Evolutionary conservation across 2,329 filamentous ascomycete genomes (phyloP), one percentile per base, ranked within the genome.

Genomic region (Gaeumannomyces sp.): DNA sequence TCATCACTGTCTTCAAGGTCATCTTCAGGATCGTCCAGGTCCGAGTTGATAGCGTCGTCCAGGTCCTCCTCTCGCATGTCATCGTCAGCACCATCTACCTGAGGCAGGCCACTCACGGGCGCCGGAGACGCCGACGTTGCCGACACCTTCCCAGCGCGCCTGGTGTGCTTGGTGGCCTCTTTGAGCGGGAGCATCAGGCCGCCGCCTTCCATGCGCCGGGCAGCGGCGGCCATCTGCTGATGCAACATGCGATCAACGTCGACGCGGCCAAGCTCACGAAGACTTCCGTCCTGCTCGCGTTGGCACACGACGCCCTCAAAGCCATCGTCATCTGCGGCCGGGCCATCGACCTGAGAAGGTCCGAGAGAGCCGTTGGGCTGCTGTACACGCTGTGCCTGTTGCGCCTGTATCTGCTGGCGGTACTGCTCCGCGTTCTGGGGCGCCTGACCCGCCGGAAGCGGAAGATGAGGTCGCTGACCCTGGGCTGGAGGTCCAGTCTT

Each of bases 1-100:
- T 95, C 93, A 45, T 95, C 92, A 29, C 94, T 91, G 29, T 95
- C 92, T 35, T 91, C 89, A 25, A 87, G 78, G 14, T 92, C 88
- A 67, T 98, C 95, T 68, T 98, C 93, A 0, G 93, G 88, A 73
- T 99, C 95, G 74, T 99, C 95, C 4, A 99, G 87, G 72, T 99
- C 95, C 0, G 95, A 98, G 76, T 99, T 99, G 79, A 99, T 99
- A 1, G 94, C 95, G 69, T 97, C 93, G 16, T 87, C 86, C 29
- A 83, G 78, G 65, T 85, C 81, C 50, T 85, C 82, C 59, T 85
- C 85, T 59, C 87, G 86, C 7, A 85, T 80, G 28, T 86, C 85
- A 14, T 81, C 80, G 16, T 88, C 88, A 69, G 87, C 77, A 35
- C 89, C 90, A 70, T 94, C 89, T 63, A 84, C 83, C 66, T 88